phyloP scores from a whole-genome alignment of 352 stramenopile genomes.

The Pythium pyrilobum region DNA sequence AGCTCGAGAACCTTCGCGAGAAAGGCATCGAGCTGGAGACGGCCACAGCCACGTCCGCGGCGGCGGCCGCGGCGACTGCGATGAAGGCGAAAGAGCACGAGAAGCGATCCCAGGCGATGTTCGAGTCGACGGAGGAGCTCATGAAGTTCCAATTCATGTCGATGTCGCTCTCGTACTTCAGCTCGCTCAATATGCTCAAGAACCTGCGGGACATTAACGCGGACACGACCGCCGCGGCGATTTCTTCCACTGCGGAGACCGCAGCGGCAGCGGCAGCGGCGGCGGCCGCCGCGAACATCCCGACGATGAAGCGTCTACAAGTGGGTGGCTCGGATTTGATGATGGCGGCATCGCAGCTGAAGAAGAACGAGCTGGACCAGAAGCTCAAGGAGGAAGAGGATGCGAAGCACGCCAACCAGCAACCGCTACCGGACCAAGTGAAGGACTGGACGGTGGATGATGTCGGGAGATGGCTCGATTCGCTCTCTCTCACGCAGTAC shows the following conservation, averaged over 20 bases:
- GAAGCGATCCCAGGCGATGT: slow-evolving; percentile 87
- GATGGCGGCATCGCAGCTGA: slow-evolving; percentile 52
- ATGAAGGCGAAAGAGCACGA: slow-evolving; percentile 90
- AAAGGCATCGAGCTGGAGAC: slow-evolving; percentile 90
- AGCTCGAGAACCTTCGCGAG: slow-evolving; percentile 88
- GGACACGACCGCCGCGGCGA: slow-evolving; percentile 86
- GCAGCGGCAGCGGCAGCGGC: slow-evolving; percentile 82
- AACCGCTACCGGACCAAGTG: slow-evolving; percentile 72
- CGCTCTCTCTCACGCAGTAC: slow-evolving; percentile 89
- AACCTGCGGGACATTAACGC: slow-evolving; percentile 91
- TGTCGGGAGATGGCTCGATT: slow-evolving; percentile 89
- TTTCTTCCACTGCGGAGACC: slow-evolving; percentile 85
- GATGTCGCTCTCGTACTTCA: slow-evolving; percentile 94
- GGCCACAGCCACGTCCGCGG: slow-evolving; percentile 88
- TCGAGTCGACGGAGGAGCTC: slow-evolving; percentile 91
- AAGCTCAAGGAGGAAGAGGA: slow-evolving; percentile 57
- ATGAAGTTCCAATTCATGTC: slow-evolving; percentile 98
- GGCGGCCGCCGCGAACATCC: slow-evolving; percentile 84
- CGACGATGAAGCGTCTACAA: slow-evolving; percentile 63
- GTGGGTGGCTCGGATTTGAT: slow-evolving; percentile 64
- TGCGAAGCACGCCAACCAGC: slow-evolving; percentile 35
- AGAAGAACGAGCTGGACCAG: slow-evolving; percentile 65
- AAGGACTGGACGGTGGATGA: slow-evolving; percentile 87
- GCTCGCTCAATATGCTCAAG: slow-evolving; percentile 94
- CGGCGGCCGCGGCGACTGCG: slow-evolving; percentile 86